Evolutionary conservation across 2,329 filamentous ascomycete genomes (phyloP).

Genomic region (Aureobasidium sp.): DNA sequence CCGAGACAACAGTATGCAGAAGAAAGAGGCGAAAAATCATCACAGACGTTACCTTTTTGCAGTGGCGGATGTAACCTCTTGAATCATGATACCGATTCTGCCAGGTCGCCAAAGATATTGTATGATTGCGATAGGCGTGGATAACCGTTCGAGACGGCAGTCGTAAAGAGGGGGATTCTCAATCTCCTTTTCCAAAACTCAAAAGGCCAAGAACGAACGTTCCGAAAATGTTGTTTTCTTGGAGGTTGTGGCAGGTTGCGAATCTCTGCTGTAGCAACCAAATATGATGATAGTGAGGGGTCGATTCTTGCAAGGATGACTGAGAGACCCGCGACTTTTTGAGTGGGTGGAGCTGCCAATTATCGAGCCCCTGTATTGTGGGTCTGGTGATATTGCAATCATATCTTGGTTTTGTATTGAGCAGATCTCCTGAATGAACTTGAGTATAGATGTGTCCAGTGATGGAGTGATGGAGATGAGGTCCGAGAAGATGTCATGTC

Average conservation of each 20-base stretch:
- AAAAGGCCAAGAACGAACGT: not conserved
- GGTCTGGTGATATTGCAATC: not conserved
- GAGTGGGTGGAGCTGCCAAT: not conserved
- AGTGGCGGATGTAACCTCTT: not conserved
- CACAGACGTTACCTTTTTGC: not conserved
- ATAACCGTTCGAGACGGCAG: not conserved
- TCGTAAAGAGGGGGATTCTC: not conserved
- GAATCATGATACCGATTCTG: not conserved
- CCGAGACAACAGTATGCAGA: constrained; percentile 1
- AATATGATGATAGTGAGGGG: not conserved
- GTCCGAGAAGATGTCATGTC: not conserved
- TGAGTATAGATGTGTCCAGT: no score
- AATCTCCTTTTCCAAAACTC: constrained; percentile 2
- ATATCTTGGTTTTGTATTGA: not conserved
- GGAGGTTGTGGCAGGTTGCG: not conserved
- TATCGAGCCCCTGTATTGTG: not conserved
- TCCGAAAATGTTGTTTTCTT: not conserved
- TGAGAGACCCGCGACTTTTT: not conserved
- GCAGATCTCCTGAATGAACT: not conserved
- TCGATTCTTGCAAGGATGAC: not conserved
- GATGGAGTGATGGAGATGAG: not conserved
- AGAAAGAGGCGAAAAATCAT: not conserved
- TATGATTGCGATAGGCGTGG: constrained; percentile 8
- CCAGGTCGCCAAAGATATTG: not conserved
- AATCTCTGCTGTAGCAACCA: not conserved